Evolutionary conservation across 768 basidiomycete species (phyloP), one percentile per base, ranked within the genome.

Genomic region (Collybiopsis luxurians): DNA sequence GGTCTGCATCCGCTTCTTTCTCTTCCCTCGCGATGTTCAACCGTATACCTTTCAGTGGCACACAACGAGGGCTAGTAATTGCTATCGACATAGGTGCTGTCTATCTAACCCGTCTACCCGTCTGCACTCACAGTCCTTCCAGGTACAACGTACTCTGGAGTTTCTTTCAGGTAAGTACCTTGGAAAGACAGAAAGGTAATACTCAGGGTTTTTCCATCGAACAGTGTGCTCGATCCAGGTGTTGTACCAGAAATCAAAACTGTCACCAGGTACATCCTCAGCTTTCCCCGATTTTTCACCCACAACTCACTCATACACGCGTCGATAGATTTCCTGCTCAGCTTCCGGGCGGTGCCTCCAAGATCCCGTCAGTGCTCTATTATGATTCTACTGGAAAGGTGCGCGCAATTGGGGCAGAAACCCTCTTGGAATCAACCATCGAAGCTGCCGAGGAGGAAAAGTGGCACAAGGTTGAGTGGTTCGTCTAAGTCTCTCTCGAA

Each of bases 391-490:
- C 68, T n/a, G 79, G 78, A 2, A 34, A 38, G 0, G 66, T 75
- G 2, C 70, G 63, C 36, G 81, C 79, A 0, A 65, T 74, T 4
- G 81, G 81, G 0, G 78, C 77, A 1, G 79, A 79, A 57, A 77
- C 80, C 0, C 46, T 68, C 7, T 23, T 26, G 21, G 76, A 76
- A 43, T 67, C 67, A 27, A 65, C 71, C 4, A 62, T 74, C 7
- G 76, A 75, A 45, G 63, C 40, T 50, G 79, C 78, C 2, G 74
- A 75, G 26, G 76, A 79, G 0, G 69, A 74, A 52, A 74, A 67
- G 47, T 81, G 77, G 77, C 62, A 62, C 27, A 81, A 75, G 56
- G 73, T 76, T 0, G 78, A 79, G 63, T 79, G 77, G 78, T 77
- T 53, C 59, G 55, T 55, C 67, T 59, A n/a, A n/a, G n/a, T 53